Evolutionary conservation across 164 flowering plant genomes (phyloP).

Genomic region (Chimonanthus praecox): DNA sequence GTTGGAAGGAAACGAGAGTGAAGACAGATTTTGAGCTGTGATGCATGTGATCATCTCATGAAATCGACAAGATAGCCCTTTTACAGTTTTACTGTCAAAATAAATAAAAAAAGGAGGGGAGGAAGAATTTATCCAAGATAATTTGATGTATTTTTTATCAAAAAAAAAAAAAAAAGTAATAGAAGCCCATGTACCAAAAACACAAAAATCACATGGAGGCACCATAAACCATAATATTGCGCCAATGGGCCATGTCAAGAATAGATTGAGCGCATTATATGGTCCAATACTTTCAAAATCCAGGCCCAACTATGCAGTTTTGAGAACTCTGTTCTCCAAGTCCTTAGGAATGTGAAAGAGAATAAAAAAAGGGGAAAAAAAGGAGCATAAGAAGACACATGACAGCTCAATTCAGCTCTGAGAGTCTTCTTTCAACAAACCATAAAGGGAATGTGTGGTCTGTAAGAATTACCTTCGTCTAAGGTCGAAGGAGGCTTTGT

Average conservation of each 20-base stretch:
- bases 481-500: no score
- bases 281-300: not conserved
- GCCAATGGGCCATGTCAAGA: not conserved
- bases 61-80: constrained; percentile 1
- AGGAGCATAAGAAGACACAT: not conserved
- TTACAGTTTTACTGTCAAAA: not conserved
- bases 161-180: no score
- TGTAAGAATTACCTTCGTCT: not conserved
- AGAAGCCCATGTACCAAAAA: no score
- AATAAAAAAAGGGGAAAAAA: not conserved
- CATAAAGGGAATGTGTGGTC: constrained; percentile 1
- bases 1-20: not conserved
- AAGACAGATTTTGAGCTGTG: constrained; percentile 1
- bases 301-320: not conserved
- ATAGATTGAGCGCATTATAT: not conserved
- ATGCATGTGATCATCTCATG: not conserved
- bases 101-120: not conserved
- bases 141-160: not conserved
- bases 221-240: no score
- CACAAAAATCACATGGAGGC: no score
- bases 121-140: not conserved
- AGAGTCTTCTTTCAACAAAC: not conserved
- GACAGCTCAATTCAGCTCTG: not conserved
- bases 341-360: not conserved
- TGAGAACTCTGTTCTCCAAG: not conserved